Conservation (phyloP, 306 rosid species). For the Rubus parviflorus region DNA sequence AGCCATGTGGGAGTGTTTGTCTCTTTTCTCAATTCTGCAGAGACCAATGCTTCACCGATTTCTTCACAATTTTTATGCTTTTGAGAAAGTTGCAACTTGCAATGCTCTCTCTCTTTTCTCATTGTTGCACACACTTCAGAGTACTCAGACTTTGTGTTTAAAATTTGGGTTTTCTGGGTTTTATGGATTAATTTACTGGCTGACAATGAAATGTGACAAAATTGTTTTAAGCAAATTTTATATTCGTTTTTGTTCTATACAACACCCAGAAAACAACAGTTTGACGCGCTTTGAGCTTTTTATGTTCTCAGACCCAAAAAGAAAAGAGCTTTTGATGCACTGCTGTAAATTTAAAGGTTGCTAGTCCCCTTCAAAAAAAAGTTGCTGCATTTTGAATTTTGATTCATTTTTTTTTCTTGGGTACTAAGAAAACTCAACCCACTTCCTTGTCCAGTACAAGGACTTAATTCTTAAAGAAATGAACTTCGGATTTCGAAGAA, state of each 20-base stretch:
- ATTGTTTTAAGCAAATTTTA: conserved; percentile 11
- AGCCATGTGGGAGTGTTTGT: conserved; percentile 51
- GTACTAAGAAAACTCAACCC: neutral
- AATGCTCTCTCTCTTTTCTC: conserved; percentile 7
- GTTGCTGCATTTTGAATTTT: conserved; percentile 8
- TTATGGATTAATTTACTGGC: conserved; percentile 31
- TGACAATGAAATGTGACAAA: conserved; percentile 42
- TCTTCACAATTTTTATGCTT: conserved; percentile 53
- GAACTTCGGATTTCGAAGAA: neutral
- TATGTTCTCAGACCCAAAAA: neutral
- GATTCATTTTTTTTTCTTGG: neutral
- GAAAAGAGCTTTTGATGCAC: neutral
- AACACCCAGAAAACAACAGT: conserved; percentile 13
- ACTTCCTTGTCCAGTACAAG: neutral
- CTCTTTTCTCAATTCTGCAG: conserved; percentile 43
- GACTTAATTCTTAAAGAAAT: neutral
- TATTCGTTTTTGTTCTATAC: neutral
- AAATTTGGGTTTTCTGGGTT: conserved; percentile 5
- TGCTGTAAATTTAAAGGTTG: neutral
- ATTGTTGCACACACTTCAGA: neutral
- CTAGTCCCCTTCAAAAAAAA: neutral
- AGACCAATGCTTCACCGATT: conserved; percentile 40
- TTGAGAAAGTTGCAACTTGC: conserved; percentile 46
- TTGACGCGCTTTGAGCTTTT: neutral
- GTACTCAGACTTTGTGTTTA: neutral